phyloP scores from a whole-genome alignment of 2,329 filamentous ascomycete genomes.

The Nothophoma quercina region DNA sequence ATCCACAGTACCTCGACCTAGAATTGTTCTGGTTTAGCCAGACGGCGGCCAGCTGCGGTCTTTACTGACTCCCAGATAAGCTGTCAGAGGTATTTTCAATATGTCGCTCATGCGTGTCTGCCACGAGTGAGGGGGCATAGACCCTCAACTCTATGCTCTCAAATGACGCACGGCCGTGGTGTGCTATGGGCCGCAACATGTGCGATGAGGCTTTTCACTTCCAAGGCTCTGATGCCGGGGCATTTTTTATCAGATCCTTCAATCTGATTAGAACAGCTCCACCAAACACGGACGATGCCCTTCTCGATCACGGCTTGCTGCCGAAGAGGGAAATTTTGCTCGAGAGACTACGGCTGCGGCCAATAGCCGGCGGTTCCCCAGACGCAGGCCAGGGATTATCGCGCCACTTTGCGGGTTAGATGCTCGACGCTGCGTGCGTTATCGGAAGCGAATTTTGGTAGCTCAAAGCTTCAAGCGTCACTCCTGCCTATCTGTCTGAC shows the following conservation, averaged over 20 bases:
- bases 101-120: slow-evolving; percentile 6
- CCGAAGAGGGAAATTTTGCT: slow-evolving; percentile 20
- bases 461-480: slow-evolving; percentile 30
- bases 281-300: slow-evolving; percentile 15
- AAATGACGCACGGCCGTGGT: background rate
- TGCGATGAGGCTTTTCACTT: slow-evolving; percentile 1
- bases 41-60: slow-evolving; percentile 14
- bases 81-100: slow-evolving; percentile 18
- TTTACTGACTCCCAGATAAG: slow-evolving; percentile 14
- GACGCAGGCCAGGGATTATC: slow-evolving; percentile 22
- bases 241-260: slow-evolving; percentile 18
- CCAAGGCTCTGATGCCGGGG: too few species aligned
- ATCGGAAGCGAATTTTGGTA: slow-evolving; percentile 46
- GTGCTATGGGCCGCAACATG: background rate
- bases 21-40: slow-evolving; percentile 15
- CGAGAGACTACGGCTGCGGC: slow-evolving; percentile 12
- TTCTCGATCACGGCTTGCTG: slow-evolving; percentile 18
- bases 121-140: background rate
- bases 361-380: slow-evolving; percentile 30
- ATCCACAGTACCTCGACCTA: slow-evolving; percentile 15
- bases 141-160: background rate
- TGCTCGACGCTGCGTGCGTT: slow-evolving; percentile 33
- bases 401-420: slow-evolving; percentile 30
- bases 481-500: slow-evolving; percentile 20
- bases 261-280: slow-evolving; percentile 19